phyloP scores from a whole-genome alignment of 2,329 filamentous ascomycete species.

The Paecilomyces fulvus region DNA sequence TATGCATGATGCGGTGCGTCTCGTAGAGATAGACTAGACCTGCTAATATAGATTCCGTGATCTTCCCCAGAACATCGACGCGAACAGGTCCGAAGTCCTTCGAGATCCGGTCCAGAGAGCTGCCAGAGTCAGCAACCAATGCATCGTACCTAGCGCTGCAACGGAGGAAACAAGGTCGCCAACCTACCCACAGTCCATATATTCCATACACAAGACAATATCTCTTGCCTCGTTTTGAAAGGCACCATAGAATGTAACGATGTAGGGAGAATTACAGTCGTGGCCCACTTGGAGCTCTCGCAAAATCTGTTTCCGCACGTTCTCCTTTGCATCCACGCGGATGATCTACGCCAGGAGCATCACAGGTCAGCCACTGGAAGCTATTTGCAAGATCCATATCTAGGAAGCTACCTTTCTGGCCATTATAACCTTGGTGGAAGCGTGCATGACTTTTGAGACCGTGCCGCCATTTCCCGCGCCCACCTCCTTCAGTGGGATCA shows the following conservation, averaged over 20 bases:
- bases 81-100: conserved; percentile 91
- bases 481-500: conserved; percentile 88
- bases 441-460: conserved; percentile 95
- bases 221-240: conserved; percentile 96
- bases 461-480: conserved; percentile 95
- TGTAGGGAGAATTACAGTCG: conserved; percentile 92
- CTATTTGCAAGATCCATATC: background rate
- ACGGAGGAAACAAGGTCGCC: background rate
- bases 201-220: conserved; percentile 99
- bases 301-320: conserved; percentile 93
- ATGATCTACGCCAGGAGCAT: conserved; percentile 58
- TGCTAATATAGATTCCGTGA: conserved; percentile 88
- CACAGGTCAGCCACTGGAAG: background rate
- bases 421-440: conserved; percentile 92
- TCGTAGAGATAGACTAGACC: conserved; percentile 92
- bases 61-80: conserved; percentile 94
- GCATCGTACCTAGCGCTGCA: background rate
- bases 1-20: conserved; percentile 96
- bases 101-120: conserved; percentile 86
- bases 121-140: conserved; percentile 31
- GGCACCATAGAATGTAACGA: conserved; percentile 95
- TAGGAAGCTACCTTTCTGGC: conserved; percentile 69
- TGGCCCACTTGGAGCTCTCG: conserved; percentile 98
- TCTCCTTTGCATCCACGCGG: conserved; percentile 94
- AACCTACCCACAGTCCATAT: conserved; percentile 95